Percentiles rank a stretch among this genome's conserved stretches.
phyloP scores from a whole-genome alignment of 1,284 basidiomycete species.

The Gymnopus androsaceus region DNA sequence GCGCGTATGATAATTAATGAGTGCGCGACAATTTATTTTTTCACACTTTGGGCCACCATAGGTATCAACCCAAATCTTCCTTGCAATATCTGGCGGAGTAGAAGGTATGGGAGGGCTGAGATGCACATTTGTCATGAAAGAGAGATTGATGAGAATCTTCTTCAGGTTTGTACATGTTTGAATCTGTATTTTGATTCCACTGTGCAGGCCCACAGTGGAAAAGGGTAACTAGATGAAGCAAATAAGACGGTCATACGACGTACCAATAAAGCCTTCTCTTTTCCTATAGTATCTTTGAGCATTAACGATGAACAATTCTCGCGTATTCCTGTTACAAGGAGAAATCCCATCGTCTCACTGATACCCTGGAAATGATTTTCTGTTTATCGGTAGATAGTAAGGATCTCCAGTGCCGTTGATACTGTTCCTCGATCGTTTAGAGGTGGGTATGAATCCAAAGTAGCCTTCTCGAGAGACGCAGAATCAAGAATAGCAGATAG shows the following conservation, averaged over 20 bases:
- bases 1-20: too few species aligned
- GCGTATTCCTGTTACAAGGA: conserved; percentile 42
- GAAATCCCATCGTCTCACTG: conserved; percentile 36
- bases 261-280: conserved; percentile 45
- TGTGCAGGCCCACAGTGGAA: conserved; percentile 37
- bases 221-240: background rate
- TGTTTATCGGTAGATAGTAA: conserved; percentile 41
- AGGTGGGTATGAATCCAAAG: conserved; percentile 24
- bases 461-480: conserved; percentile 25
- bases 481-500: conserved; percentile 24
- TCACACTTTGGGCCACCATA: too few species aligned
- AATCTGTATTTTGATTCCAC: conserved; percentile 39
- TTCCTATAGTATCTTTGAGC: conserved; percentile 45
- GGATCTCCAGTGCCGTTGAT: conserved; percentile 41
- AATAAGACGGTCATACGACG: conserved; percentile 21
- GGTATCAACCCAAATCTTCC: conserved; percentile 42
- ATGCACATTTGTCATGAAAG: conserved; percentile 42
- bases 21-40: too few species aligned
- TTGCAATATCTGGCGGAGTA: conserved; percentile 23
- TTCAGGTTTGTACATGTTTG: conserved; percentile 35
- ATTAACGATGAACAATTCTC: conserved; percentile 45
- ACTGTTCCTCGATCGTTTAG: conserved; percentile 32
- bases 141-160: conserved; percentile 43
- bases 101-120: conserved; percentile 20
- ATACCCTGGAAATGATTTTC: conserved; percentile 39